Conservation (phyloP, 1,139 yeast species). For the Yueomyces sp. region DNA sequence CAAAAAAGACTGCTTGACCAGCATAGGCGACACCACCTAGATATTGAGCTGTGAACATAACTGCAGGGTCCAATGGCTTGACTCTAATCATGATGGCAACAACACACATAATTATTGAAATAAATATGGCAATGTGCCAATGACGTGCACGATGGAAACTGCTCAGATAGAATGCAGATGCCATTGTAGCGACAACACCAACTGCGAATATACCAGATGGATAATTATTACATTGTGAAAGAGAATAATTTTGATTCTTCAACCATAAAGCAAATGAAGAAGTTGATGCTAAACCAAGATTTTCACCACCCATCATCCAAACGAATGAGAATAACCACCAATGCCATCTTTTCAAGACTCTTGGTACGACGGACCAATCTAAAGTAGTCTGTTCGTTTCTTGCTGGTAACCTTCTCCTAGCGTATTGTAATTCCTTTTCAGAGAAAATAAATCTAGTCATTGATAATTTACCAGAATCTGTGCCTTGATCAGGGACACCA, state of each 20-base stretch:
- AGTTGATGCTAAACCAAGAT: conserved; percentile 41
- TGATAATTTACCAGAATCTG: conserved; percentile 7
- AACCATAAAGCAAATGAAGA: conserved; percentile 43
- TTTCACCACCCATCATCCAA: conserved; percentile 51
- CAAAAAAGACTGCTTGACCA: conserved; percentile 45
- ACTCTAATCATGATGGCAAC: conserved; percentile 33
- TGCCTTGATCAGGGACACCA: conserved; percentile 24
- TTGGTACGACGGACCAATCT: conserved; percentile 32
- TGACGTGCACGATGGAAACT: conserved; percentile 33
- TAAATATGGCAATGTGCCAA: conserved; percentile 36
- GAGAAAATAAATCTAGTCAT: conserved; percentile 24
- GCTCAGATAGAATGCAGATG: conserved; percentile 36
- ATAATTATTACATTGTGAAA: conserved; percentile 37
- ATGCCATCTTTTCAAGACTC: conserved; percentile 45
- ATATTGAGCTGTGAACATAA: conserved; percentile 43
- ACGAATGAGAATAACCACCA: conserved; percentile 44
- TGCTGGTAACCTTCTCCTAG: conserved; percentile 29
- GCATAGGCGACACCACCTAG: conserved; percentile 41
- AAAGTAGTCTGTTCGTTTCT: conserved; percentile 28
- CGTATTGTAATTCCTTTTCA: conserved; percentile 29
- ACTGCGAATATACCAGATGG: conserved; percentile 49
- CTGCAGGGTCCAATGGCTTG: conserved; percentile 26
- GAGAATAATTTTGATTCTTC: conserved; percentile 30
- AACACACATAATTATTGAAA: conserved; percentile 30
- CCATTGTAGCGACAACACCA: conserved; percentile 37